phyloP scores from a whole-genome alignment of 768 basidiomycete genomes.

The Galerina sulciceps region DNA sequence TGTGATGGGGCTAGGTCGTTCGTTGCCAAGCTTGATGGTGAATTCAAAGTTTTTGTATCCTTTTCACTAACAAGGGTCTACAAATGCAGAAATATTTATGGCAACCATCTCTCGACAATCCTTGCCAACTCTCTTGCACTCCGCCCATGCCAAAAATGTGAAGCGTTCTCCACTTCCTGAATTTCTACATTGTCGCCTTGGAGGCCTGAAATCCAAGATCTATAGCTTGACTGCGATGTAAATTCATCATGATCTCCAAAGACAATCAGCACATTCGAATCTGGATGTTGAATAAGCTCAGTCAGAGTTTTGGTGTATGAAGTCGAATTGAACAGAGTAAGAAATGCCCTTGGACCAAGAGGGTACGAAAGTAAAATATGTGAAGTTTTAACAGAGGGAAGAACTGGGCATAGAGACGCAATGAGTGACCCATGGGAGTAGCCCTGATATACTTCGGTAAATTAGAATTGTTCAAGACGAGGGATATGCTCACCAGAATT shows the following conservation, averaged over 20 bases:
- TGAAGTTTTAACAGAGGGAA: conserved; percentile 53
- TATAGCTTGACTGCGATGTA: conserved; percentile 58
- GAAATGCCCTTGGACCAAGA: conserved; percentile 62
- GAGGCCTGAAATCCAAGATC: conserved; percentile 55
- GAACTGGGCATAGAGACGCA: conserved; percentile 63
- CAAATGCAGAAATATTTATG: conserved; percentile 18
- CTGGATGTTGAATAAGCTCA: conserved; percentile 47
- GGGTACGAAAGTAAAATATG: conserved; percentile 83
- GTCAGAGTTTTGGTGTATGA: conserved; percentile 58
- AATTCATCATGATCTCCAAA: conserved; percentile 78
- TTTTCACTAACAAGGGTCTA: no score
- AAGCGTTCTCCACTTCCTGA: conserved; percentile 48
- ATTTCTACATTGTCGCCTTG: conserved; percentile 31
- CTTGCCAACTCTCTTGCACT: conserved; percentile 30
- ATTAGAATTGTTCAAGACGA: conserved; percentile 5
- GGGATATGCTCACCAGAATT: conserved; percentile 49
- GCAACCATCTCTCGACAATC: conserved; percentile 38
- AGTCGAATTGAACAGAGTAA: conserved; percentile 69
- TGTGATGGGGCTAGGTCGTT: conserved; percentile 3
- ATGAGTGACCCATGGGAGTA: conserved; percentile 85
- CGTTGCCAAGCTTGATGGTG: neutral
- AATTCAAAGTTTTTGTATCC: no score
- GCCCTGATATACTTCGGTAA: conserved; percentile 15
- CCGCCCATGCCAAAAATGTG: conserved; percentile 70
- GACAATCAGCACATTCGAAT: conserved; percentile 61